phyloP scores from a whole-genome alignment of 495 filamentous ascomycete genomes.

The Neurospora terricola region DNA sequence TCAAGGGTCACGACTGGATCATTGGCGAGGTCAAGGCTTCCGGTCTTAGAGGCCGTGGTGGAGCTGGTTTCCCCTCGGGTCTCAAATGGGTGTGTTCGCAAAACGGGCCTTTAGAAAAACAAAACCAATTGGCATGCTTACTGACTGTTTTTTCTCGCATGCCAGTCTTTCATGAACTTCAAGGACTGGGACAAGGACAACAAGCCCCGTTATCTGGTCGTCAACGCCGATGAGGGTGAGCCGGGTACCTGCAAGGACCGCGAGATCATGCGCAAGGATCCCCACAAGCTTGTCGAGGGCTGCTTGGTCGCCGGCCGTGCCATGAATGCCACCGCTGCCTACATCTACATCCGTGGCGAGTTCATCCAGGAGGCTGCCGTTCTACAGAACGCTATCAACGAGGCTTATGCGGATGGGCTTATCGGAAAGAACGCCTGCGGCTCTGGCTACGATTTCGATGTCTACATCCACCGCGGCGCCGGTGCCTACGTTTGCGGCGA shows the following conservation, averaged over 20 bases:
- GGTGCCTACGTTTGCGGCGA: slow-evolving; percentile 97
- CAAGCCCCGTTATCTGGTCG: slow-evolving; percentile 89
- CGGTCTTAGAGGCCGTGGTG: slow-evolving; percentile 88
- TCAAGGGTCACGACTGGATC: slow-evolving; percentile 98
- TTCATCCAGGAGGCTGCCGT: slow-evolving; percentile 96
- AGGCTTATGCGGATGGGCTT: slow-evolving; percentile 85
- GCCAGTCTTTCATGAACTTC: slow-evolving; percentile 97
- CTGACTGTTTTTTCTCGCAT: slow-evolving; percentile 14
- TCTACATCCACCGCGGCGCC: slow-evolving; percentile 92
- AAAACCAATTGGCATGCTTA: slow-evolving; percentile 7
- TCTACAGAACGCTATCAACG: slow-evolving; percentile 89
- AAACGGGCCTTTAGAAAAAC: background rate
- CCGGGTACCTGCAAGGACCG: slow-evolving; percentile 98
- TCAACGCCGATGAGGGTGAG: slow-evolving; percentile 98
- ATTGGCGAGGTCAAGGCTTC: slow-evolving; percentile 95
- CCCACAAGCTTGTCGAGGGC: slow-evolving; percentile 95
- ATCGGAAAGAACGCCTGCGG: slow-evolving; percentile 98
- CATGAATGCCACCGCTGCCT: slow-evolving; percentile 96
- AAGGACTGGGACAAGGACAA: slow-evolving; percentile 98
- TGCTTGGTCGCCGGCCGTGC: slow-evolving; percentile 92
- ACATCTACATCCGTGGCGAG: slow-evolving; percentile 99
- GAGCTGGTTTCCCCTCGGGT: slow-evolving; percentile 94
- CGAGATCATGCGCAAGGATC: slow-evolving; percentile 99
- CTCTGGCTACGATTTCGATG: slow-evolving; percentile 94
- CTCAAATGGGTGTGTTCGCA: slow-evolving; percentile 81